phyloP scores from a whole-genome alignment of 2,329 filamentous ascomycete species.

The Coniochaeta sp. region DNA sequence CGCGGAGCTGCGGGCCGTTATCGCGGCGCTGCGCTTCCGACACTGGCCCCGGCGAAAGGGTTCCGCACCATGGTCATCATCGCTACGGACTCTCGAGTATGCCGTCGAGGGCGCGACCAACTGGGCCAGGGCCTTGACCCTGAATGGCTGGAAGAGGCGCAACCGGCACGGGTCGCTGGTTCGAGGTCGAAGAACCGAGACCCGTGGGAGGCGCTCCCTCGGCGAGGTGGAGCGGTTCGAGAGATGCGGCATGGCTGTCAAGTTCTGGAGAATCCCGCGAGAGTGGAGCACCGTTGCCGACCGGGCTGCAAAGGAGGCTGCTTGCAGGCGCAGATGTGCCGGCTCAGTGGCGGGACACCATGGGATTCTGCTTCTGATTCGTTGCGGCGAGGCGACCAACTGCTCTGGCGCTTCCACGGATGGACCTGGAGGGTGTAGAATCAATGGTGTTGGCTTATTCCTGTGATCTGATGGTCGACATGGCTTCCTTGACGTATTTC shows the following conservation, averaged over 20 bases:
- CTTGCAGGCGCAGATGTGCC: no score
- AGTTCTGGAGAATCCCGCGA: constrained; percentile 40
- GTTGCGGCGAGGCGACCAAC: no score
- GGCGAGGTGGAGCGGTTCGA: constrained; percentile 26
- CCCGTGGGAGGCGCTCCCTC: constrained; percentile 42
- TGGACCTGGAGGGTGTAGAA: no score
- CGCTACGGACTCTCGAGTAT: constrained; percentile 47
- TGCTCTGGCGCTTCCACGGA: no score
- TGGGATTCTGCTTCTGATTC: no score
- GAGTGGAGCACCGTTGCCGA: constrained; percentile 35
- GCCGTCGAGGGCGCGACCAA: constrained; percentile 36
- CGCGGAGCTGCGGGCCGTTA: constrained; percentile 48
- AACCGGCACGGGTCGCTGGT: constrained; percentile 9
- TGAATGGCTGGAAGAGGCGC: constrained; percentile 35
- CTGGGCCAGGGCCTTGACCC: constrained; percentile 35
- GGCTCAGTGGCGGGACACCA: no score
- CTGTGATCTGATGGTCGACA: no score
- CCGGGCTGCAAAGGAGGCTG: constrained; percentile 26
- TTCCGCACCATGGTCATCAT: constrained; percentile 36
- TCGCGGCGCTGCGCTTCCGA: constrained; percentile 38
- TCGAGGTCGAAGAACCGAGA: constrained; percentile 39
- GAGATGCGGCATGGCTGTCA: constrained; percentile 24
- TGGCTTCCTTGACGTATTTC: no score
- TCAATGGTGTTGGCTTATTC: no score
- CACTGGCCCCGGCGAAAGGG: constrained; percentile 34